phyloP scores from a whole-genome alignment of 2,329 filamentous ascomycete species.

The Eurotiales sp. region DNA sequence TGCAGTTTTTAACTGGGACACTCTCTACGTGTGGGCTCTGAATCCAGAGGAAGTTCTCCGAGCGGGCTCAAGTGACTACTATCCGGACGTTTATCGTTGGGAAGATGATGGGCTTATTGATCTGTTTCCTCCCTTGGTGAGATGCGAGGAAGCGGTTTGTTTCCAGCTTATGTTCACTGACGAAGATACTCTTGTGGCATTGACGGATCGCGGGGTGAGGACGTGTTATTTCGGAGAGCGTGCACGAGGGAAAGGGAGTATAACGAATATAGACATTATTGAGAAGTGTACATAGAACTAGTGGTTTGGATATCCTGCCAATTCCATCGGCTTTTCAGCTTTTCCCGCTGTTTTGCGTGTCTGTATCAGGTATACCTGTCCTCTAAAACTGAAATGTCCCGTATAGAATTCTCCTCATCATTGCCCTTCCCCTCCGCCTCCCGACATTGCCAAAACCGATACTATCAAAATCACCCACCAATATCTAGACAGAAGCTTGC shows the following conservation, averaged over 20 bases:
- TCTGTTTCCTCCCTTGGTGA: slow-evolving; percentile 30
- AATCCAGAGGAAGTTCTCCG: slow-evolving; percentile 33
- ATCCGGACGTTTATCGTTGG: slow-evolving; percentile 27
- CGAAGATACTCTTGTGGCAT: slow-evolving; percentile 37
- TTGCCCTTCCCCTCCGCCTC: slow-evolving; percentile 36
- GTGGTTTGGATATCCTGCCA: too few relatives aligned
- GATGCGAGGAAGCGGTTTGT: slow-evolving; percentile 36
- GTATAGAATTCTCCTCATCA: too few relatives aligned
- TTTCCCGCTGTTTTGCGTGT: too few relatives aligned
- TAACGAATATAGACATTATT: slow-evolving; percentile 3
- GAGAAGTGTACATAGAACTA: too few relatives aligned
- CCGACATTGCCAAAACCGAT: slow-evolving; percentile 39
- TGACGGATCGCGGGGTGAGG: slow-evolving; percentile 43
- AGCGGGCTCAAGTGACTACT: slow-evolving; percentile 22
- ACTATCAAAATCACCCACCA: slow-evolving; percentile 46
- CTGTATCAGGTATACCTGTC: too few relatives aligned
- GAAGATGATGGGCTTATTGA: slow-evolving; percentile 22
- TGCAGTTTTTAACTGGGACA: slow-evolving; percentile 42
- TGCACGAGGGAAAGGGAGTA: slow-evolving; percentile 23
- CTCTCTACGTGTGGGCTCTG: slow-evolving; percentile 38
- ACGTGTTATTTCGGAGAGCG: slow-evolving; percentile 32
- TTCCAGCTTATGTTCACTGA: slow-evolving; percentile 33
- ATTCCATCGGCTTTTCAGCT: too few relatives aligned
- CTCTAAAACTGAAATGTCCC: too few relatives aligned
- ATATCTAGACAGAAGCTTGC: slow-evolving; percentile 32